phyloP scores from a whole-genome alignment of 2,329 filamentous ascomycete genomes.

The Hypoxylon sp. region DNA sequence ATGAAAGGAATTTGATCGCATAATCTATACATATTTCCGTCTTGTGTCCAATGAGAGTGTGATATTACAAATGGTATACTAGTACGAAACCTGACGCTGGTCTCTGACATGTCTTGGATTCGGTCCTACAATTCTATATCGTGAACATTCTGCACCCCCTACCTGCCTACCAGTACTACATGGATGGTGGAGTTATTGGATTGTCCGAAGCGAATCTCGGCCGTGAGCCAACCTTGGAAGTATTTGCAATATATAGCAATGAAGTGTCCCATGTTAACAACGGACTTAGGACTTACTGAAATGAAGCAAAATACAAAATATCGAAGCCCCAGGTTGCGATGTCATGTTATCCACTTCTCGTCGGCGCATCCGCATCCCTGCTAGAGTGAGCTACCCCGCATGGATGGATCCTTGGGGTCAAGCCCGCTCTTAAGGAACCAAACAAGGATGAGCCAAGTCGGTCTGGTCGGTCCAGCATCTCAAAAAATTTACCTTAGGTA shows the following conservation, averaged over 20 bases:
- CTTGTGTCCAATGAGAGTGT: slow-evolving; percentile 3
- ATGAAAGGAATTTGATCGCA: slow-evolving; percentile 6
- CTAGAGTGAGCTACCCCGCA: slow-evolving; percentile 28
- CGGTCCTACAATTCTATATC: slow-evolving; percentile 19
- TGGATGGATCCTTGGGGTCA: slow-evolving; percentile 21
- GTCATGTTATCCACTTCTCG: neutral
- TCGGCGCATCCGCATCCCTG: neutral
- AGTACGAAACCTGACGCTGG: slow-evolving; percentile 12
- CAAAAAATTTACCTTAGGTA: too few species aligned
- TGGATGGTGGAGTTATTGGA: neutral
- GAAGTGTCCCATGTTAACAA: too few species aligned
- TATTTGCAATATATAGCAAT: too few species aligned
- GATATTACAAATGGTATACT: slow-evolving; percentile 4
- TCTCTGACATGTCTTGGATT: slow-evolving; percentile 31
- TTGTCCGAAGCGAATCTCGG: too few species aligned
- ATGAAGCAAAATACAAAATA: too few species aligned
- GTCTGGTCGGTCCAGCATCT: too few species aligned
- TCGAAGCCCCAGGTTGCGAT: too few species aligned
- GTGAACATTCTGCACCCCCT: slow-evolving; percentile 16
- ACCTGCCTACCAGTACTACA: slow-evolving; percentile 2
- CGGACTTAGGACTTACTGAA: too few species aligned
- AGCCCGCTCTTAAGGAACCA: slow-evolving; percentile 29
- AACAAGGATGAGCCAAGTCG: neutral
- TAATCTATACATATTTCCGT: slow-evolving; percentile 4
- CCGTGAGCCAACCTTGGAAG: too few species aligned